Base-by-base conservation (phyloP, 1,139 yeast species). In the Debaryomycetaceae sp. region DNA sequence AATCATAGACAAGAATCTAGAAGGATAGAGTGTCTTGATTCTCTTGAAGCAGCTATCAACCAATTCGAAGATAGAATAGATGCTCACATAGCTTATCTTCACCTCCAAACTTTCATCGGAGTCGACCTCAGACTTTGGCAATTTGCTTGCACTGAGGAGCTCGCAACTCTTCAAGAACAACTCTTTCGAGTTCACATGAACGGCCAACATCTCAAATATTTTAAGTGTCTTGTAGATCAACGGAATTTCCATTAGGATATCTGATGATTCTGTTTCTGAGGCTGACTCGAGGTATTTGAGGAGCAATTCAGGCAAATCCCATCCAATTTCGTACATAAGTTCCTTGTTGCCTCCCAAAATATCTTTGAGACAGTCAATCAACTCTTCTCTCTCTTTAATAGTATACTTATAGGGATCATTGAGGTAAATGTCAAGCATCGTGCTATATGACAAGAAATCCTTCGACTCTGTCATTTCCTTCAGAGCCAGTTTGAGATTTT, bases 231-330 rank as follows among this genome's bases (percentile, higher is more conserved):
- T 63, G 49, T 61, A 59, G 11, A 66, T 61, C 43, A 71, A 58
- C 4, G 78, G 78, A 5, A 68, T 64, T 3, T 45, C 31, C 38
- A 76, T 58, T 20, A 74, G 50, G 1, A 61, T 44, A 2, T 41
- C 46, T 3, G 44, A 46, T 17, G 58, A 56, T 20, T 55, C 49
- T 41, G 50, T 57, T 36, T 55, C 52, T 43, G 46, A 54, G 46
- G 54, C 65, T 38, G 57, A 59, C 27, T 68, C 78, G 13, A 78
- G 51, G 52, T 70, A 81, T 4, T 65, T 62, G 37, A 87, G 58
- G 17, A 90, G 55, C 38, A 87, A 58, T 31, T 72, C 75, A 0
- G 96, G 97, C 22, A 90, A 59, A 60, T 90, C 97, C 97, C 97
- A 90, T 1, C 95, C 96, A 47, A 88, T 79, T 53, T 85, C 87